phyloP scores from a whole-genome alignment of 768 basidiomycete species.

The Lentinula aciculospora region DNA sequence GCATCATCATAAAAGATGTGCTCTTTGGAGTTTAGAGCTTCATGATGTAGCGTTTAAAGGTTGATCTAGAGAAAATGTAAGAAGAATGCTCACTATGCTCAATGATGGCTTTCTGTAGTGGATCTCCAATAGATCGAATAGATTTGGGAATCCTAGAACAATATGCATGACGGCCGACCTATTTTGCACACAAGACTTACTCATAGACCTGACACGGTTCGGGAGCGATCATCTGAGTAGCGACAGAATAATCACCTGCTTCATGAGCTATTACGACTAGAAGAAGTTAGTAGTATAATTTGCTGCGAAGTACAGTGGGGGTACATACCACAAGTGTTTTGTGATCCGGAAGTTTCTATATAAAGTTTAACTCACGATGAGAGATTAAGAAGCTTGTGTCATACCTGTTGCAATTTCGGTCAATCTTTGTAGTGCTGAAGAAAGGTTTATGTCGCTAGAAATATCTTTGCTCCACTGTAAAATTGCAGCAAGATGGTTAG shows the following conservation, averaged over 20 bases:
- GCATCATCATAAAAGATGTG: conserved; percentile 57
- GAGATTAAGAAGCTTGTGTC: not conserved
- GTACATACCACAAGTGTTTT: conserved; percentile 49
- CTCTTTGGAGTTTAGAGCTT: conserved; percentile 65
- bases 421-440: conserved; percentile 60
- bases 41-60: conserved; percentile 3
- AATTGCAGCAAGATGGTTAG: conserved; percentile 61
- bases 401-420: conserved; percentile 69
- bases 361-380: no score
- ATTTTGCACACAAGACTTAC: conserved; percentile 23
- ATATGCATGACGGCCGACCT: conserved; percentile 5
- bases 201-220: conserved; percentile 64
- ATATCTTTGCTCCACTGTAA: conserved; percentile 74
- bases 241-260: conserved; percentile 65
- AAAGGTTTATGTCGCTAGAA: conserved; percentile 65
- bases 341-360: conserved; percentile 59
- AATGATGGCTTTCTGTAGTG: conserved; percentile 61
- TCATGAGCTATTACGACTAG: conserved; percentile 63
- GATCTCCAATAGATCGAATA: conserved; percentile 52
- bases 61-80: not conserved
- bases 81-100: conserved; percentile 45
- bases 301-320: not conserved
- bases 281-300: not conserved
- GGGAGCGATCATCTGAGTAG: conserved; percentile 58
- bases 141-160: conserved; percentile 47